Percentiles rank a stretch among this genome's conserved stretches.
phyloP scores from a whole-genome alignment of 2,329 filamentous ascomycete species.

The Aplosporella prunicola region DNA sequence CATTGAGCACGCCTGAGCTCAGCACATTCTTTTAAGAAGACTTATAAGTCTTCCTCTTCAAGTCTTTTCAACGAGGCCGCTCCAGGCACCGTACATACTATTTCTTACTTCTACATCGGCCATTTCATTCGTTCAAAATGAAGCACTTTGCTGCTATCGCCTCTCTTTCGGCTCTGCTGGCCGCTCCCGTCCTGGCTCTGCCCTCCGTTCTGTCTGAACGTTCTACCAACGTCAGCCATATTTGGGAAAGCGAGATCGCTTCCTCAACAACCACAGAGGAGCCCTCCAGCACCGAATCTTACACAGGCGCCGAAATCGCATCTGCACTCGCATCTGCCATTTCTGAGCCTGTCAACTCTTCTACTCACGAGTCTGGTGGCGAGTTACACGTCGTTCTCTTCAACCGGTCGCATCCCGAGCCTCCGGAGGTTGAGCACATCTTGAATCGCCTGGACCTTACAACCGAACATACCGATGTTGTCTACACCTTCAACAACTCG shows the following conservation, averaged over 20 bases:
- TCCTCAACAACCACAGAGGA: too few species aligned
- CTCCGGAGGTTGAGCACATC: slow-evolving; percentile 26
- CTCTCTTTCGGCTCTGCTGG: too few species aligned
- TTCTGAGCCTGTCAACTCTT: not conserved
- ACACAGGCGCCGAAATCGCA: too few species aligned
- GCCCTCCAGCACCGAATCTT: too few species aligned
- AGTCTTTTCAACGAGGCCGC: not conserved
- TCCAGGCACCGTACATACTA: not conserved
- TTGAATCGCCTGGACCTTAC: slow-evolving; percentile 27
- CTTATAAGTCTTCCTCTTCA: not conserved
- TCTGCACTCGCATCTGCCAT: too few species aligned
- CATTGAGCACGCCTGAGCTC: too few species aligned
- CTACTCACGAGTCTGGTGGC: slow-evolving; percentile 19
- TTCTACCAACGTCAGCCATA: too few species aligned
- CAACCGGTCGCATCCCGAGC: slow-evolving; percentile 20
- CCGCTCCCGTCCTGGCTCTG: too few species aligned
- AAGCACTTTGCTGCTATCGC: not conserved
- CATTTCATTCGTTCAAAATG: not conserved
- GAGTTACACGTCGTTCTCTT: slow-evolving; percentile 31
- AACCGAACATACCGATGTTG: slow-evolving; percentile 29
- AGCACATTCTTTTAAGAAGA: not conserved
- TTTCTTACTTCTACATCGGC: too few species aligned
- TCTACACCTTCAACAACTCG: slow-evolving; percentile 32
- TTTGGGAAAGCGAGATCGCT: too few species aligned
- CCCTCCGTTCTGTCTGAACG: too few species aligned